phyloP scores from a whole-genome alignment of 345 rosid genomes.

The Psidium guajava region DNA sequence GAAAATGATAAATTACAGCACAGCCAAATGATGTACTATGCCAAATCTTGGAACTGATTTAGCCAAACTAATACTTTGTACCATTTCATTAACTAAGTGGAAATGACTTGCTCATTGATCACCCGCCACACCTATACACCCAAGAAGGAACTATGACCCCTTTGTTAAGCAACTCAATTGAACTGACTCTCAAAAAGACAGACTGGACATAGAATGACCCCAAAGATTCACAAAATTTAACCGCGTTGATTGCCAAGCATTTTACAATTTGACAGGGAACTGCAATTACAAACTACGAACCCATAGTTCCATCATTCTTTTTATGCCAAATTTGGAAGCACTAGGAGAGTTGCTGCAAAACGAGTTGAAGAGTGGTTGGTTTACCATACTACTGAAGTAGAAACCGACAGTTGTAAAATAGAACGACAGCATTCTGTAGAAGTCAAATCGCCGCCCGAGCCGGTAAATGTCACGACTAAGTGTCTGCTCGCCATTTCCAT shows the following conservation, averaged over 20 bases:
- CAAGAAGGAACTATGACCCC: neutral
- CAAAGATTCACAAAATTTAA: neutral
- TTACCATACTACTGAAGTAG: conserved; percentile 94
- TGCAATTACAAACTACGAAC: neutral
- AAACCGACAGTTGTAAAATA: conserved; percentile 95
- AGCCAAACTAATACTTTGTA: neutral
- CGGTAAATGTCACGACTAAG: conserved; percentile 95
- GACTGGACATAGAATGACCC: neutral
- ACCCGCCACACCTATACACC: fast-evolving
- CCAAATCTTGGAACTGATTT: neutral
- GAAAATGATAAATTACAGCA: neutral
- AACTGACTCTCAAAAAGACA: neutral
- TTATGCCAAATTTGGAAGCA: neutral
- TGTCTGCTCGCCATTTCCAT: conserved; percentile 97
- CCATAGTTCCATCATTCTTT: neutral
- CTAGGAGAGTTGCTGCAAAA: neutral
- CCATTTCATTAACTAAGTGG: neutral
- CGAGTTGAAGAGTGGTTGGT: neutral
- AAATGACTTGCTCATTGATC: neutral
- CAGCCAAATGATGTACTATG: neutral
- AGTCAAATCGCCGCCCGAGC: conserved; percentile 83
- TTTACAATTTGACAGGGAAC: neutral
- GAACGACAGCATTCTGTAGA: conserved; percentile 97
- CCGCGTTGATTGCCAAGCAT: neutral
- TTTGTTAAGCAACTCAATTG: neutral